Percentiles rank a stretch among this genome's conserved stretches.
Evolutionary conservation across 768 basidiomycete species (phyloP).

Genomic region (Neoboletus subvelutipes): DNA sequence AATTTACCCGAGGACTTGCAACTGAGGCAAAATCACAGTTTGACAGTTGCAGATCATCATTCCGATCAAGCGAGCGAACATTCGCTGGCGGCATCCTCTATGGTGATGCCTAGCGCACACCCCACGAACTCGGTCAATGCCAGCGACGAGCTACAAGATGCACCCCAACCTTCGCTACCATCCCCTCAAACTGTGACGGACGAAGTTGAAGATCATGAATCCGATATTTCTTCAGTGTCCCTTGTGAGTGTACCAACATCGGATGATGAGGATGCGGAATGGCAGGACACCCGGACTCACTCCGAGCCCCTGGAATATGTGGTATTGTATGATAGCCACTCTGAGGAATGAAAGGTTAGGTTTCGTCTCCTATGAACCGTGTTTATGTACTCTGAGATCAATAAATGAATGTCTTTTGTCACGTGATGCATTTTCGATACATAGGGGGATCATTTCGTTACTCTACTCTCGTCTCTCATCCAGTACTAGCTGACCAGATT

Average conservation of each 20-base stretch:
- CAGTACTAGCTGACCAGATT: background rate
- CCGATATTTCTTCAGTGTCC: conserved; percentile 51
- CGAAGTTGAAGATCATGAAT: conserved; percentile 32
- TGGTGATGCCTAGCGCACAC: conserved; percentile 58
- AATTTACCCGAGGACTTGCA: background rate
- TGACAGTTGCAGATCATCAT: conserved; percentile 61
- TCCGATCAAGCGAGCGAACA: conserved; percentile 37
- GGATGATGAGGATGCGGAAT: conserved; percentile 52
- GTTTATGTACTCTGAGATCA: conserved; percentile 3
- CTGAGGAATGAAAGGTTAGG: conserved; percentile 40
- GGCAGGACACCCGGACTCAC: conserved; percentile 55
- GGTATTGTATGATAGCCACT: conserved; percentile 66
- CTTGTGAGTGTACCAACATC: conserved; percentile 62
- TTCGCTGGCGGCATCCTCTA: conserved; percentile 65
- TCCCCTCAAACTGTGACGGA: conserved; percentile 41
- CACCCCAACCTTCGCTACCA: conserved; percentile 11
- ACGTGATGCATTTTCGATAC: conserved; percentile 8
- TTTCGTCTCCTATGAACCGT: background rate
- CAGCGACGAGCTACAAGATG: conserved; percentile 5
- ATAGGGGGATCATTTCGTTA: conserved; percentile 13
- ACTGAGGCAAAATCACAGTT: conserved; percentile 38
- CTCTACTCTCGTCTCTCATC: background rate
- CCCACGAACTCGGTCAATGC: conserved; percentile 12
- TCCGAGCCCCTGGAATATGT: conserved; percentile 59
- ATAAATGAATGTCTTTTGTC: background rate